A percentile compares a stretch with the other conserved stretches of the same genome.
Evolutionary conservation across 228 moss, liverwort and hornwort species (phyloP).

Genomic region (Sphagnum fallax): DNA sequence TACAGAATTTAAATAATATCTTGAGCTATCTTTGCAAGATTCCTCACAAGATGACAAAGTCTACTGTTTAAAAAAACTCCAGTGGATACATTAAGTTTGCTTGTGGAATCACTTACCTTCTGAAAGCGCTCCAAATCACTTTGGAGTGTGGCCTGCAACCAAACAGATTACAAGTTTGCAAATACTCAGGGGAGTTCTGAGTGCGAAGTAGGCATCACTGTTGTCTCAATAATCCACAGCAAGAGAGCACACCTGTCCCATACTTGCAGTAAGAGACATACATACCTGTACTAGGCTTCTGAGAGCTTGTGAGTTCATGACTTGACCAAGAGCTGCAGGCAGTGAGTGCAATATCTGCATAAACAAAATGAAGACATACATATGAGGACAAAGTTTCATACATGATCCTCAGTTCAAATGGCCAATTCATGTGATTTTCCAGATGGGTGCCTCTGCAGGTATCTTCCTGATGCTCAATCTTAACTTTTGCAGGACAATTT

Average conservation of each 20-base stretch:
- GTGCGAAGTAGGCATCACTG: not conserved
- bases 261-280: not conserved
- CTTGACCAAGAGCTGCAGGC: conserved; percentile 37
- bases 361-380: not conserved
- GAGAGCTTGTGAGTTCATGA: conserved; percentile 44
- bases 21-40: not conserved
- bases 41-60: not conserved
- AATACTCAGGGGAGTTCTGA: not conserved
- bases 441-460: not conserved
- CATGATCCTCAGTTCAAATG: not conserved
- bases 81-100: not conserved
- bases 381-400: not conserved
- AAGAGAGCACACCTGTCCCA: not conserved
- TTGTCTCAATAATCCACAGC: not conserved
- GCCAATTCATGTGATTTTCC: not conserved
- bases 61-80: not conserved
- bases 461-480: not conserved
- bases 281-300: conserved; percentile 37
- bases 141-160: conserved; percentile 44
- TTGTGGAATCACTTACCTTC: conserved; percentile 16
- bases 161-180: conserved; percentile 4
- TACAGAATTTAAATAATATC: not conserved
- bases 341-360: conserved; percentile 42
- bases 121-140: conserved; percentile 47
- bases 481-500: not conserved